Evolutionary conservation across 129 eudicot genomes (phyloP), one percentile per base, ranked within the genome.

Genomic region (Escallonia herrerae): DNA sequence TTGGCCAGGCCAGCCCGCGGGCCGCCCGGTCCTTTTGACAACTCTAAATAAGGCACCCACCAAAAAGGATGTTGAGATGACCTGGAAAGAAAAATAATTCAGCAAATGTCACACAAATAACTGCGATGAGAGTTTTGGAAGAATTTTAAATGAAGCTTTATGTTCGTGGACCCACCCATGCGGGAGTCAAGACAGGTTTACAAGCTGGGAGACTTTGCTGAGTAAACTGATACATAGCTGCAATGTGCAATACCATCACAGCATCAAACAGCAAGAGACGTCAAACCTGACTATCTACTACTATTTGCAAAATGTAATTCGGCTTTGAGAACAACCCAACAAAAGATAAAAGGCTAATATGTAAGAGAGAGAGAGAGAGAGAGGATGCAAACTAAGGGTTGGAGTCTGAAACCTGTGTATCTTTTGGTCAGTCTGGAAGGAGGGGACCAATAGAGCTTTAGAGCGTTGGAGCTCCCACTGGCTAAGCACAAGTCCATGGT

Each of bases 181-280:
- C 76, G 55, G 97, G 95, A 43, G 95, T 84, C 37, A 90, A 64
- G 56, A 90, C 87, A 68, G 95, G 97, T 78, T 82, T 90, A 79
- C 97, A 90, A 68, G 97, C 93, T 40, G 95, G 95, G 61, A 90
- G 93, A 73, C 72, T 80, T 78, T 90, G 97, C 65, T 90, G 97
- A 12, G 83, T 90, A 66, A 90, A 90, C 68, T 80, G 86, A 62
- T 86, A 63, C 39, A 86, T 63, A 70, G 94, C 97, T 90, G 87
- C 82, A 69, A 74, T 70, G 57, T 14, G 33, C 58, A 53, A 4
- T 15, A 14, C 5, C 13, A 53, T 53, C 13, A 53, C 22, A n/a
- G 2, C 12, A 0, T 53, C 13, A n/a, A 53, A 3, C 33, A 53
- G 58, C 3, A 14, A 53, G 58, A 53, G 14, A 14, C 58, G 14